Conservation (phyloP, 2,329 filamentous ascomycete species). For the Cytospora paraplurivora region DNA sequence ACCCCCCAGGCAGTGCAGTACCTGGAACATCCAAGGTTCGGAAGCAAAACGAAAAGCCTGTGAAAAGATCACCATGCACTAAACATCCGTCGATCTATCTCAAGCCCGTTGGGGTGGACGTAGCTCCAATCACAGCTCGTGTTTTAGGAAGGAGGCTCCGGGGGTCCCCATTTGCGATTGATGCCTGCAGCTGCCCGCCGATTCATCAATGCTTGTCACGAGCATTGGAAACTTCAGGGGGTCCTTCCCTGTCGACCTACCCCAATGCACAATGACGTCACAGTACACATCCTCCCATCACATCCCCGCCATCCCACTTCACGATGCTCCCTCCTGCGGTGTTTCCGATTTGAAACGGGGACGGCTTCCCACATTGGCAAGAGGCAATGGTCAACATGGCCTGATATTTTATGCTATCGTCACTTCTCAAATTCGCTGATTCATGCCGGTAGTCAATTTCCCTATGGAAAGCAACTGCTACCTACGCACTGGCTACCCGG, state of each 20-base stretch:
- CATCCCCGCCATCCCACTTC: neutral
- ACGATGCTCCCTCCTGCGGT: neutral
- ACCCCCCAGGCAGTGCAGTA: neutral
- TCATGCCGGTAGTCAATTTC: neutral
- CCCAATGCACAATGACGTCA: neutral
- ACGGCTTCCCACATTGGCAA: neutral
- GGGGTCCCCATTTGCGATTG: no score
- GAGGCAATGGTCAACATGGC: neutral
- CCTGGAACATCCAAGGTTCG: neutral
- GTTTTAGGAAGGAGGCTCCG: neutral
- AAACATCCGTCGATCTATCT: neutral
- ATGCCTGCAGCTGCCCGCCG: neutral
- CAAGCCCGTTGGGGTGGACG: neutral
- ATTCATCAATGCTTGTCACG: neutral
- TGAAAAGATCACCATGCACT: constrained; percentile 11
- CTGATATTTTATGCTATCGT: neutral
- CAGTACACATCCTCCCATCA: neutral
- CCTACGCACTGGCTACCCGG: neutral
- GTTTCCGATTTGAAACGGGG: neutral
- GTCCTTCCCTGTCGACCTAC: no score
- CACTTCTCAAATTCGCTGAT: neutral
- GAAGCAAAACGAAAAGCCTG: constrained; percentile 5
- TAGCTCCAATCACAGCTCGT: neutral
- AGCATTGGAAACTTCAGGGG: neutral
- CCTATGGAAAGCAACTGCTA: neutral